Conservation (phyloP, 1,284 basidiomycete genomes). For the Dichomitus squalens region DNA sequence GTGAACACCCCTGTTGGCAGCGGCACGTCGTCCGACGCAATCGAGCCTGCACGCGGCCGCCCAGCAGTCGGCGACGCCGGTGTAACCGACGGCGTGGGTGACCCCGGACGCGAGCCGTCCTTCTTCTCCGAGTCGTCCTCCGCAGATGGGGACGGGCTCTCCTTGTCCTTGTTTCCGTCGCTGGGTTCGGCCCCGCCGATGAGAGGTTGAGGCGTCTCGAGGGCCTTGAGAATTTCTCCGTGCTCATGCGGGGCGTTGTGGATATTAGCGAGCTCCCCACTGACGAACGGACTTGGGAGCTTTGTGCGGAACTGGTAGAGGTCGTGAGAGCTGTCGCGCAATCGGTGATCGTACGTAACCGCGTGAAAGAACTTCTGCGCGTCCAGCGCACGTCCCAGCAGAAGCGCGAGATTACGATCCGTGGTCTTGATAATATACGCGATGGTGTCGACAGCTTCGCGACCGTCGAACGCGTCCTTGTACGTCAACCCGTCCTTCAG, state of each 20-base stretch:
- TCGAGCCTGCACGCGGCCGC: constrained; percentile 46
- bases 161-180: constrained; percentile 27
- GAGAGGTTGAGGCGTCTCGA: constrained; percentile 21
- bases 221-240: constrained; percentile 32
- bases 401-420: constrained; percentile 92
- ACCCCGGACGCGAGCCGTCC: constrained; percentile 40
- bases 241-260: constrained; percentile 38
- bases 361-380: constrained; percentile 99
- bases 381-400: constrained; percentile 94
- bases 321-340: constrained; percentile 89
- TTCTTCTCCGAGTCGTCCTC: constrained; percentile 42
- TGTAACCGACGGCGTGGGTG: constrained; percentile 40
- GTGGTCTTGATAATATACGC: constrained; percentile 98
- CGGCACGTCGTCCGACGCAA: constrained; percentile 62
- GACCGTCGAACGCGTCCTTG: constrained; percentile 95
- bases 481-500: constrained; percentile 96
- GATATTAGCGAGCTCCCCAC: constrained; percentile 61
- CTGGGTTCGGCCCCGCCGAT: constrained; percentile 24
- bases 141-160: constrained; percentile 40
- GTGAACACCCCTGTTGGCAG: constrained; percentile 97
- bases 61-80: constrained; percentile 29
- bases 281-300: constrained; percentile 76
- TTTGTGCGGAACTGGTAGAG: constrained; percentile 90
- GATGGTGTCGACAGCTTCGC: constrained; percentile 95
- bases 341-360: constrained; percentile 96